Base-by-base conservation (phyloP, 2,329 filamentous ascomycete genomes). In the Calonectria multiphialidica region DNA sequence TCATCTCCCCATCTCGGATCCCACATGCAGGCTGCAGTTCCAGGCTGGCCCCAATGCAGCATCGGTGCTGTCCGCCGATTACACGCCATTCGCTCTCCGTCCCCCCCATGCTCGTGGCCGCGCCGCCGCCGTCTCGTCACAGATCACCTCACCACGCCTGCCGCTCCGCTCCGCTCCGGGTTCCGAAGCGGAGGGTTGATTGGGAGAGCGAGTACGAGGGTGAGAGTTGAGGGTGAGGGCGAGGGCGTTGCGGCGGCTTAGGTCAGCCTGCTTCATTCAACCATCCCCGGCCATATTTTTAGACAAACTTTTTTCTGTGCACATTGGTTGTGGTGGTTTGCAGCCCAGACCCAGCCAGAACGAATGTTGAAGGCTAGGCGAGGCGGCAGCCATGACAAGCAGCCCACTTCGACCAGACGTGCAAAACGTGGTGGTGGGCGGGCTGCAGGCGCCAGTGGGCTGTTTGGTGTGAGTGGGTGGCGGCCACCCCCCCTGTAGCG, bases 391-490 rank as follows among this genome's bases (percentile, higher is more conserved):
- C 42, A 45, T 67, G 57, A 40, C 63, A 53, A 53, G 53, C 53
- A 57, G 28, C 37, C 63, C 63, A 55, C 35, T 53, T 44, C 57
- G 45, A 55, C 35, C 44, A 44, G 25, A 42, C 25, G 62, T 66
- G 62, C 53, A 66, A 71, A 70, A 71, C 68, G 63, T 71, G 68
- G 62, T 71, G 63, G 55, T 66, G 68, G 50, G 62, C 35, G 44
- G 18, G 33, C 53, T 59, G 68, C 50, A 35, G 68, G 63, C 47
- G 57, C 15, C 64, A 59, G 64, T 66, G 68, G 68, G 68, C 68
- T 71, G 68, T 66, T 66, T 53, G 23, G 44, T 37, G 47, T 66
- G 64, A 10, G 40, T 57, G 49, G n/a, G 30, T 59, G 53, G 33
- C 33, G 53, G 33, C 47, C 21, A 57, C 45, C 33, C 53, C 53